Percentiles rank a stretch among this genome's conserved stretches.
phyloP scores from a whole-genome alignment of 2,329 filamentous ascomycete species.

The Golovinomyces cichoracearum region DNA sequence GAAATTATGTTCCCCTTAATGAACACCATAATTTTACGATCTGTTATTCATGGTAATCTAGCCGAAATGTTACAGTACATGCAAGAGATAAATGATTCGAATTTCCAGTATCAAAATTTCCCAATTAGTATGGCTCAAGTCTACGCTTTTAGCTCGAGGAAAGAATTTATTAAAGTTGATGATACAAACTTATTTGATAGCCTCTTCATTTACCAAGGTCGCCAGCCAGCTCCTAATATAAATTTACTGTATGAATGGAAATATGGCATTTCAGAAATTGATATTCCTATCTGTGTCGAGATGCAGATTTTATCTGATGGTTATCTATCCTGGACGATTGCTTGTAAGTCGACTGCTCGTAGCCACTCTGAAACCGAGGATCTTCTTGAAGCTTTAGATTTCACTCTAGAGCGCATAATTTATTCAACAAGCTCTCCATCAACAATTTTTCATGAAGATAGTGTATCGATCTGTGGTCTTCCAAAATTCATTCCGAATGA shows the following conservation, averaged over 20 bases:
- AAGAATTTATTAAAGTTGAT: constrained; percentile 1
- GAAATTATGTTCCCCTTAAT: constrained; percentile 63
- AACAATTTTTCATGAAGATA: constrained; percentile 25
- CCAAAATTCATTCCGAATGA: constrained; percentile 17
- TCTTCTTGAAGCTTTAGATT: constrained; percentile 34
- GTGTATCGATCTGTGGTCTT: constrained; percentile 41
- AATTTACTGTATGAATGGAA: constrained; percentile 10
- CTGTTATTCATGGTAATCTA: constrained; percentile 42
- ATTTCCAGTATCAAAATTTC: constrained; percentile 49
- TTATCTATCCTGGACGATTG: constrained; percentile 40
- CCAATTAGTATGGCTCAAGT: constrained; percentile 45
- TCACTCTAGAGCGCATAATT: constrained; percentile 30
- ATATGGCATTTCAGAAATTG: constrained; percentile 36
- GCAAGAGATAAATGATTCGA: constrained; percentile 39
- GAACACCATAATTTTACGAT: constrained; percentile 62
- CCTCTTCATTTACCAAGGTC: constrained; percentile 39
- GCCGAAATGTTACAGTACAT: constrained; percentile 42
- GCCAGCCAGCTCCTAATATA: constrained; percentile 9
- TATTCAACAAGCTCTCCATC: constrained; percentile 22
- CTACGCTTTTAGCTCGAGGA: constrained; percentile 18
- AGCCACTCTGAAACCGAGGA: constrained; percentile 20
- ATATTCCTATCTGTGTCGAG: constrained; percentile 63
- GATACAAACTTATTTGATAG: constrained; percentile 31
- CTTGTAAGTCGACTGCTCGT: constrained; percentile 34
- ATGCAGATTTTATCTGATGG: constrained; percentile 34